Conservation (phyloP, 2,329 filamentous ascomycete species). For the Aureobasidium mangrovei region DNA sequence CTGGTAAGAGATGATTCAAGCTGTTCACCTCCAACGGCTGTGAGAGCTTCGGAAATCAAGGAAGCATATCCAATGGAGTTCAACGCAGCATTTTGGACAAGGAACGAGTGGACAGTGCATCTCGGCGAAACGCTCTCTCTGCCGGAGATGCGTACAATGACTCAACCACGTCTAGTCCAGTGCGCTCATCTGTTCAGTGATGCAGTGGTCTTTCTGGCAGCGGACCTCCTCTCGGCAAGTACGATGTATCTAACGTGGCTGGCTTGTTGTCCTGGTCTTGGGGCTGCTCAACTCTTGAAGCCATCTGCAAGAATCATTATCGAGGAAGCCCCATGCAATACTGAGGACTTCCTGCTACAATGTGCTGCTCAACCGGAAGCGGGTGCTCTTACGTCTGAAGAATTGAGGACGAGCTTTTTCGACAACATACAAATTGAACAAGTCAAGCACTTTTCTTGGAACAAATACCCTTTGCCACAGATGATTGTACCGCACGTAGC, state of each 20-base stretch:
- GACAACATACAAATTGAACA: not conserved
- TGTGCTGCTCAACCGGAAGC: not conserved
- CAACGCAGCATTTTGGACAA: not conserved
- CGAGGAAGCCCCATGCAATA: not conserved
- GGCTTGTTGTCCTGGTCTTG: not conserved
- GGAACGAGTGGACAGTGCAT: not conserved
- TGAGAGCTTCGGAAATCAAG: not conserved
- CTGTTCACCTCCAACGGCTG: not conserved
- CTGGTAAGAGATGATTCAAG: not conserved
- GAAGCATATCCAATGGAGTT: not conserved
- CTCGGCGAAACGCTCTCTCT: not conserved
- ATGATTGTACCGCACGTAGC: not conserved
- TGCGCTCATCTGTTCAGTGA: not conserved
- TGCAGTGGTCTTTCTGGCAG: not conserved
- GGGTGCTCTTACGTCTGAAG: not conserved
- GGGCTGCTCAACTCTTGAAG: not conserved
- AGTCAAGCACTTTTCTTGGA: not conserved
- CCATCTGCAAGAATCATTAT: not conserved
- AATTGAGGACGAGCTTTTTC: not conserved
- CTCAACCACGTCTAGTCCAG: not conserved
- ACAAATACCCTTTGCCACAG: not conserved
- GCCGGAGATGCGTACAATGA: not conserved
- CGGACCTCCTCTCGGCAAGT: not conserved
- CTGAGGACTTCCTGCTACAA: not conserved
- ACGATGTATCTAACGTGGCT: not conserved